phyloP scores from a whole-genome alignment of 495 filamentous ascomycete species.

The Penicillium lagena region DNA sequence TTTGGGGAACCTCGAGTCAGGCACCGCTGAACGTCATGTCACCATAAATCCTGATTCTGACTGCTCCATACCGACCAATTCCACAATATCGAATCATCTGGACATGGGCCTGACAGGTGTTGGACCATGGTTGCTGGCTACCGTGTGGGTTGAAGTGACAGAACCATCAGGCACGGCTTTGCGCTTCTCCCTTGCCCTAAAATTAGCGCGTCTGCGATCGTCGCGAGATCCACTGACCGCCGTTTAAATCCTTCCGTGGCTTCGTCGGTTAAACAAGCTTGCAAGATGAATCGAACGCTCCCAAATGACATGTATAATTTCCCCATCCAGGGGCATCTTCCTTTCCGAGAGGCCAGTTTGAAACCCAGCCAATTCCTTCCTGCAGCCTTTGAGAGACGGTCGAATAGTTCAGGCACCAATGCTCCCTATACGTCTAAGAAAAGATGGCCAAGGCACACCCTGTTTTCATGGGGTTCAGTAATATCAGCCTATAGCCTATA shows the following conservation, averaged over 20 bases:
- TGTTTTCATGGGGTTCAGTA: neutral
- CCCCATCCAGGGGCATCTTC: constrained; percentile 1
- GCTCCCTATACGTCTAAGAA: neutral
- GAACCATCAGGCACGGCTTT: too few relatives aligned
- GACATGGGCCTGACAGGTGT: too few relatives aligned
- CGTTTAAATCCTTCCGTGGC: too few relatives aligned
- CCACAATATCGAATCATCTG: neutral
- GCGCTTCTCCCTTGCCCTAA: too few relatives aligned
- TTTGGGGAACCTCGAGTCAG: too few relatives aligned
- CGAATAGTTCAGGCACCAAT: too few relatives aligned
- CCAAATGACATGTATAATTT: neutral
- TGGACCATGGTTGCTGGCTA: too few relatives aligned
- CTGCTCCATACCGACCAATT: neutral
- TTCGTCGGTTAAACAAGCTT: too few relatives aligned
- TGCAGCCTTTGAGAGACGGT: neutral
- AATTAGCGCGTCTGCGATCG: too few relatives aligned
- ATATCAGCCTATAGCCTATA: neutral
- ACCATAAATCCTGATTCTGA: neutral
- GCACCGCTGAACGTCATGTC: constrained; percentile 3
- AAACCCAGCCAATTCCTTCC: constrained; percentile 4
- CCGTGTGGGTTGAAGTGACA: too few relatives aligned
- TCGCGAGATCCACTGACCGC: too few relatives aligned
- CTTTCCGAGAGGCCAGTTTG: constrained; percentile 9
- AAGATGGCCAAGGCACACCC: constrained; percentile 1
- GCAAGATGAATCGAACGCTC: too few relatives aligned